These are phyloP conservation scores for Lentinula novae-zelandiae DNA, from an alignment of 1,284 basidiomycete genomes.

Conservation along the genomic window DNA sequence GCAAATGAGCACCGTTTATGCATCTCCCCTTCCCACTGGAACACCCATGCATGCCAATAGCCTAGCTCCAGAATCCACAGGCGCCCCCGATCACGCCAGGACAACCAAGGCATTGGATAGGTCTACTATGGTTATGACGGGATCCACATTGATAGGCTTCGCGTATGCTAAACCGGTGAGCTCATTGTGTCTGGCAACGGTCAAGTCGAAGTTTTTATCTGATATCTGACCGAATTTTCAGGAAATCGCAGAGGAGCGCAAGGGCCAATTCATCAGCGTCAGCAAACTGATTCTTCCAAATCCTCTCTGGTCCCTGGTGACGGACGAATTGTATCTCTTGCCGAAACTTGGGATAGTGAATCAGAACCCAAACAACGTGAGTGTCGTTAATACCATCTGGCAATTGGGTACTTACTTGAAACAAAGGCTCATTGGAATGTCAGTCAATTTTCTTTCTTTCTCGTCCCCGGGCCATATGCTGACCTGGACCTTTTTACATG, in stretches of 20 bases:
- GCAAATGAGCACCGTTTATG: not conserved
- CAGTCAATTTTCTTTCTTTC: not conserved
- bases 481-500: not conserved
- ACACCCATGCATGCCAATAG: not conserved
- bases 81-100: too few relatives aligned
- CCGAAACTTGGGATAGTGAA: not conserved
- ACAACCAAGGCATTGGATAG: not conserved
- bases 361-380: not conserved
- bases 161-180: not conserved
- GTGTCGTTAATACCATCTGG: not conserved
- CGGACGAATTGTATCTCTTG: not conserved
- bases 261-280: not conserved
- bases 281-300: not conserved
- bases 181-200: not conserved
- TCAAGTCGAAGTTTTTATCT: not conserved
- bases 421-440: not conserved
- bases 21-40: not conserved
- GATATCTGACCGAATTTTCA: not conserved
- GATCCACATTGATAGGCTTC: not conserved
- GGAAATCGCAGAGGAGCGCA: not conserved
- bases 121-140: not conserved
- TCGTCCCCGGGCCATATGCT: not conserved
- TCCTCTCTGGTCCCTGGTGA: not conserved
- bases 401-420: too few relatives aligned
- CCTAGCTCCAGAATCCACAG: too few relatives aligned